phyloP scores from a whole-genome alignment of 2,329 filamentous ascomycete genomes.

The Thyridium curvatum region DNA sequence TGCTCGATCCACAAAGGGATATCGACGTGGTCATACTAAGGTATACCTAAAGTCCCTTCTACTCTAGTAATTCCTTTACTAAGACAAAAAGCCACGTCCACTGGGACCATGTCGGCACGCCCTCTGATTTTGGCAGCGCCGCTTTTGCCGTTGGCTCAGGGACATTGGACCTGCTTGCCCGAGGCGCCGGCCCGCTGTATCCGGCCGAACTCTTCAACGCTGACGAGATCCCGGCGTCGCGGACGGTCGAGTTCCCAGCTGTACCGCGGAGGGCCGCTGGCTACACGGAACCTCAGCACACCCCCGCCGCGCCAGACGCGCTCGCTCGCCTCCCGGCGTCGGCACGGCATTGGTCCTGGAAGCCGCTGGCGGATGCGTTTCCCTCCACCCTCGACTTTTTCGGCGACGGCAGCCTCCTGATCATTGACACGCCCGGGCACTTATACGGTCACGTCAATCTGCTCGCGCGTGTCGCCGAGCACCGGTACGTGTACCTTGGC shows the following conservation, averaged over 20 bases:
- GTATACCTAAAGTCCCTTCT: too few species aligned
- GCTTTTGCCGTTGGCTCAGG: slow-evolving; percentile 45
- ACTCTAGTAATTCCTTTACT: too few species aligned
- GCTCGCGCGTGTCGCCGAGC: slow-evolving; percentile 28
- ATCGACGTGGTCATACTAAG: slow-evolving; percentile 28
- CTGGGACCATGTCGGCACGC: slow-evolving; percentile 53
- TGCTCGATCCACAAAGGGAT: slow-evolving; percentile 8
- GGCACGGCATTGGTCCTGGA: slow-evolving; percentile 26
- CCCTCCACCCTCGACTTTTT: slow-evolving; percentile 39
- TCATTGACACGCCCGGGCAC: slow-evolving; percentile 45
- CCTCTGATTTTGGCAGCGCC: slow-evolving; percentile 39
- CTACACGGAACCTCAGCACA: slow-evolving; percentile 11
- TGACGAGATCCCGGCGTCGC: slow-evolving; percentile 17
- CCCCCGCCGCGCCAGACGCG: slow-evolving; percentile 6
- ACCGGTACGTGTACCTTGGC: slow-evolving; percentile 40
- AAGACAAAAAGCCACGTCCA: slow-evolving; percentile 52
- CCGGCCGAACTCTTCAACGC: slow-evolving; percentile 20
- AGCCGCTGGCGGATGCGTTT: slow-evolving; percentile 30
- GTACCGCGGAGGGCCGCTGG: slow-evolving; percentile 6
- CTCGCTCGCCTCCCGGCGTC: slow-evolving; percentile 10
- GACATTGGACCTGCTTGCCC: slow-evolving; percentile 30
- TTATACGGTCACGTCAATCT: slow-evolving; percentile 45
- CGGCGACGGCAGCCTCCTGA: slow-evolving; percentile 35
- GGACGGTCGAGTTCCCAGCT: slow-evolving; percentile 35
- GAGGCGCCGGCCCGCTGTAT: slow-evolving; percentile 19